These are phyloP conservation scores for Eucalyptus lansdowneana DNA, from an alignment of 345 rosid species.

Conservation along the genomic window DNA sequence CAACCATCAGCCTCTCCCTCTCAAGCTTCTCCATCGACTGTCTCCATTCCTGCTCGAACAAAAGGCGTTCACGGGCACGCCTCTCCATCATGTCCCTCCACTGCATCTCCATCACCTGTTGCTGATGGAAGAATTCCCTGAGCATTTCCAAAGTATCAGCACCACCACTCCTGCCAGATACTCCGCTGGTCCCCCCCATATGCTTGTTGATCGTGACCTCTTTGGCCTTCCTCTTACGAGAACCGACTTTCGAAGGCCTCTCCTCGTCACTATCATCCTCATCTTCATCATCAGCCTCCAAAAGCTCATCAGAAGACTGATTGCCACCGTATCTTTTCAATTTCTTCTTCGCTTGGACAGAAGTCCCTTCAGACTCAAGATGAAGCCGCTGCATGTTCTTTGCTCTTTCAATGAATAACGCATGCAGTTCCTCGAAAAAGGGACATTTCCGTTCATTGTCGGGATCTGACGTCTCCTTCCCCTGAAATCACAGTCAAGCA, in stretches of 20 bases:
- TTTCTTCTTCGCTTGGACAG: conserved; percentile 14
- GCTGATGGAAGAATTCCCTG: conserved; percentile 33
- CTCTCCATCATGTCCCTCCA: conserved; percentile 39
- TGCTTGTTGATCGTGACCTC: conserved; percentile 1
- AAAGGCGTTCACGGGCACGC: conserved; percentile 25
- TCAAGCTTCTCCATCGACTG: conserved; percentile 36
- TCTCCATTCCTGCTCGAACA: conserved; percentile 46
- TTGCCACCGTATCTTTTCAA: conserved; percentile 6
- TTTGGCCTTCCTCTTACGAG: conserved; percentile 28
- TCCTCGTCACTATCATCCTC: conserved; percentile 21
- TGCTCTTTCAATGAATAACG: conserved; percentile 25
- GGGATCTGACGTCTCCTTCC: conserved; percentile 43
- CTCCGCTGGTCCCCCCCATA: background rate
- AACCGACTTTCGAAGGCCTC: conserved; percentile 4
- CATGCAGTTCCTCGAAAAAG: conserved; percentile 43
- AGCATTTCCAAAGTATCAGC: conserved; percentile 19
- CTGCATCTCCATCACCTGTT: conserved; percentile 33
- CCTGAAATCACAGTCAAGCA: conserved; percentile 7
- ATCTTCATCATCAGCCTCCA: conserved; percentile 20
- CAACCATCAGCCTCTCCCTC: conserved; percentile 35
- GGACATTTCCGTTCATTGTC: conserved; percentile 33
- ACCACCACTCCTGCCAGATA: background rate
- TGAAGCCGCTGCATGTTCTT: conserved; percentile 25
- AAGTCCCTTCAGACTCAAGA: conserved; percentile 19
- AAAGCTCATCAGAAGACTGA: conserved; percentile 17